phyloP scores from a whole-genome alignment of 257 asterid genomes.

The Verbena officinalis region DNA sequence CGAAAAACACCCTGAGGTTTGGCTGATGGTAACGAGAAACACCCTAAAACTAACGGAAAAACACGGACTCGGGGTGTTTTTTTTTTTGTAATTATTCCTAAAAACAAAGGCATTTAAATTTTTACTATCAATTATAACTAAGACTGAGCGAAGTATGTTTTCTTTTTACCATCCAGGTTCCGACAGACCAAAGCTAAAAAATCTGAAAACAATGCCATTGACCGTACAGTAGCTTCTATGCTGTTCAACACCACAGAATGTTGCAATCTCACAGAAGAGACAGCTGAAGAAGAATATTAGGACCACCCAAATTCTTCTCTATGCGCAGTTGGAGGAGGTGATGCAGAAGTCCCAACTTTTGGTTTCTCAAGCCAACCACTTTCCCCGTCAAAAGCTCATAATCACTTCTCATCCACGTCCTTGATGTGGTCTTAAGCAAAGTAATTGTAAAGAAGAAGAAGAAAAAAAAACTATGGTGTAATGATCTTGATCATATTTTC shows the following conservation, averaged over 20 bases:
- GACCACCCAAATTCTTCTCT: constrained; percentile 10
- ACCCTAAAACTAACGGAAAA: too few species aligned
- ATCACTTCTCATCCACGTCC: not conserved
- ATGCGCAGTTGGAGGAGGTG: constrained; percentile 20
- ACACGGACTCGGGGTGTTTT: too few species aligned
- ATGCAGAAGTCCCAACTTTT: constrained; percentile 39
- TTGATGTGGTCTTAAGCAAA: not conserved
- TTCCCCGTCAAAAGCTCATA: not conserved
- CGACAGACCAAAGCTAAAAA: constrained; percentile 23
- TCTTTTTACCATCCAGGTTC: constrained; percentile 31
- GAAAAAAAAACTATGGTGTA: not conserved
- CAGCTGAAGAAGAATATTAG: not conserved
- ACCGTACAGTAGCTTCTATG: constrained; percentile 54
- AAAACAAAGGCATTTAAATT: too few species aligned
- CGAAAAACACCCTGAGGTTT: too few species aligned
- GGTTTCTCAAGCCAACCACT: not conserved
- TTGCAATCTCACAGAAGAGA: constrained; percentile 24
- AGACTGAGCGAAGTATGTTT: constrained; percentile 8
- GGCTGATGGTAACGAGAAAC: too few species aligned
- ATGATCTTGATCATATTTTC: not conserved
- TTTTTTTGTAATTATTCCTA: too few species aligned
- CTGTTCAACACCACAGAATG: constrained; percentile 37
- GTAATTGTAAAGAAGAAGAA: not conserved
- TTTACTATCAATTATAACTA: not conserved
- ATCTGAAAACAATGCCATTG: constrained; percentile 36